phyloP scores from a whole-genome alignment of 345 rosid species.

The Gossypium bickii region DNA sequence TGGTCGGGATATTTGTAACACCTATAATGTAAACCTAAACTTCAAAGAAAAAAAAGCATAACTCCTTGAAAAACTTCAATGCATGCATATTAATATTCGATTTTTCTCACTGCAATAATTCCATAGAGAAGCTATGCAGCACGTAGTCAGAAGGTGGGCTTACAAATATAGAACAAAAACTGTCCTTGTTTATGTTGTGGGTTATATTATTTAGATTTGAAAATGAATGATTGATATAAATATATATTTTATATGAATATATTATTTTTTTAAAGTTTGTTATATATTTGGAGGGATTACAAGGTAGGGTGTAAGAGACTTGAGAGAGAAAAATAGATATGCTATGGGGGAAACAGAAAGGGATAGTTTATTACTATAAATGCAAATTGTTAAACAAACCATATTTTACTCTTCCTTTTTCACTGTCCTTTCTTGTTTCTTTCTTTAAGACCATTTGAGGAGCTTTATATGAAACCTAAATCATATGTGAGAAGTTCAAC shows the following conservation, averaged over 20 bases:
- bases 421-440: background rate
- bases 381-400: too few species aligned
- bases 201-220: too few species aligned
- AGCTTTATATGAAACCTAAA: background rate
- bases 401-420: background rate
- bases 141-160: background rate
- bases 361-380: too few species aligned
- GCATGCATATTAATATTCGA: background rate
- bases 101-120: background rate
- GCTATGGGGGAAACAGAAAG: too few species aligned
- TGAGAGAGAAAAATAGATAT: too few species aligned
- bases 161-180: background rate
- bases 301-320: too few species aligned
- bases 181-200: background rate
- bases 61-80: background rate
- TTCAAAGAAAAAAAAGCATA: background rate
- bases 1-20: slow-evolving; percentile 24
- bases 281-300: too few species aligned
- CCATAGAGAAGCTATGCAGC: background rate
- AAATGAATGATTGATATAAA: too few species aligned
- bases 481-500: background rate
- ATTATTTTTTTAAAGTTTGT: too few species aligned
- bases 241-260: too few species aligned
- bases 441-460: background rate
- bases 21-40: slow-evolving; percentile 39